These are phyloP conservation scores for Aureobasidium musti DNA, from an alignment of 2,329 filamentous ascomycete species.

Conservation along the genomic window DNA sequence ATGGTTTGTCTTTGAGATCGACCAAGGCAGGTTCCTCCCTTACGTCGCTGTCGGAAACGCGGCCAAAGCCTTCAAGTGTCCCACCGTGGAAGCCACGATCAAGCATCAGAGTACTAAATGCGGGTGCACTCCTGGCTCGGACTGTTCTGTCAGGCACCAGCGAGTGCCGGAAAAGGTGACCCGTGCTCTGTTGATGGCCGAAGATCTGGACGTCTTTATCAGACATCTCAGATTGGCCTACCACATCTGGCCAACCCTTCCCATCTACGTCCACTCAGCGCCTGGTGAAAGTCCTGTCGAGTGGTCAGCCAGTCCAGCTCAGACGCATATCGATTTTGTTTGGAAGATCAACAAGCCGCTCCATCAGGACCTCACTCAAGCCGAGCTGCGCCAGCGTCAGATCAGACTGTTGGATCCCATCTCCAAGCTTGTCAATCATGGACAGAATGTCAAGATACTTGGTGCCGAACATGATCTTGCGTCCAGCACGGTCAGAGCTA, in stretches of 20 bases:
- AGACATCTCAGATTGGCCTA: constrained; percentile 14
- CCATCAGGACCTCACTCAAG: constrained; percentile 4
- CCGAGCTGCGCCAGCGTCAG: constrained; percentile 3
- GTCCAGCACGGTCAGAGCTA: constrained; percentile 2
- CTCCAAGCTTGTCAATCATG: constrained; percentile 16
- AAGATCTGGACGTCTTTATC: constrained; percentile 16
- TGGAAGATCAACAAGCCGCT: constrained; percentile 11
- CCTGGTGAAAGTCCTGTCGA: constrained; percentile 8
- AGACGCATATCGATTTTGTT: constrained; percentile 18
- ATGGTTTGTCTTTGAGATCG: constrained; percentile 23
- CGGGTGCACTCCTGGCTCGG: background rate
- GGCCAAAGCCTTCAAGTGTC: constrained; percentile 9
- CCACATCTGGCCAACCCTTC: constrained; percentile 19
- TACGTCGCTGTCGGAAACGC: constrained; percentile 6
- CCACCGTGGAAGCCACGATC: constrained; percentile 18
- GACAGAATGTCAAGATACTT: constrained; percentile 19
- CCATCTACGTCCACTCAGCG: constrained; percentile 18
- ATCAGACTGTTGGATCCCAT: constrained; percentile 21
- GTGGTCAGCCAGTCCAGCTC: constrained; percentile 17
- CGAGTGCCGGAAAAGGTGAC: background rate
- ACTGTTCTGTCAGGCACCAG: constrained; percentile 22
- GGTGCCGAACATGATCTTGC: constrained; percentile 19
- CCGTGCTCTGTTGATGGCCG: constrained; percentile 14
- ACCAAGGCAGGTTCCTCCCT: constrained; percentile 20
- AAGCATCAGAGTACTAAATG: constrained; percentile 1